phyloP scores from a whole-genome alignment of 495 filamentous ascomycete species.

The Chaetomidium leptoderma region DNA sequence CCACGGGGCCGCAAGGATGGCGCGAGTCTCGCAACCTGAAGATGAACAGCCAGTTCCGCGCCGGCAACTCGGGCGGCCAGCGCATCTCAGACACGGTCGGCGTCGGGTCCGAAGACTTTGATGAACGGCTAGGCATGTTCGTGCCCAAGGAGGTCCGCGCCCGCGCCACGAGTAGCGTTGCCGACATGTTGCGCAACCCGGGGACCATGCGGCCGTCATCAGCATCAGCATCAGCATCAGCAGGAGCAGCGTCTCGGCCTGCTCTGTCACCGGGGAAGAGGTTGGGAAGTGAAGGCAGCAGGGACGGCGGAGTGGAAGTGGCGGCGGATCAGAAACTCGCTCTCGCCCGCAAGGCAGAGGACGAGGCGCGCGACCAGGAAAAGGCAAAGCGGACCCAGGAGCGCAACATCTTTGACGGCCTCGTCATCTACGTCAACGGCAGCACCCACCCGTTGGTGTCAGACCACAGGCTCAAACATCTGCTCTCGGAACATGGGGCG shows the following conservation, averaged over 20 bases:
- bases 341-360: slow-evolving; percentile 34
- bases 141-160: slow-evolving; percentile 42
- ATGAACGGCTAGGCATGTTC: slow-evolving; percentile 43
- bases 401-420: slow-evolving; percentile 56
- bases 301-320: neutral
- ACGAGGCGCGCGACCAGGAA: slow-evolving; percentile 28
- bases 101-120: slow-evolving; percentile 45
- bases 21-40: slow-evolving; percentile 62
- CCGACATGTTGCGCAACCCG: slow-evolving; percentile 47
- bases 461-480: slow-evolving; percentile 78
- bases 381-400: slow-evolving; percentile 23
- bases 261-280: neutral
- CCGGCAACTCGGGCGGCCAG: slow-evolving; percentile 46
- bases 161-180: slow-evolving; percentile 38
- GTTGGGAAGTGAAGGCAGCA: neutral
- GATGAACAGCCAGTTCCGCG: slow-evolving; percentile 62
- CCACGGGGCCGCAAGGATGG: slow-evolving; percentile 62
- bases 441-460: slow-evolving; percentile 75
- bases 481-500: slow-evolving; percentile 71
- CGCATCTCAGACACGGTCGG: slow-evolving; percentile 58
- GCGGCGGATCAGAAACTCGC: slow-evolving; percentile 32
- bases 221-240: neutral
- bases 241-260: neutral
- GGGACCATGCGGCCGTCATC: slow-evolving; percentile 35
- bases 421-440: slow-evolving; percentile 83